These are phyloP conservation scores for Salinomyces thailandicus DNA, from an alignment of 2,329 filamentous ascomycete genomes.

Conservation along the genomic window DNA sequence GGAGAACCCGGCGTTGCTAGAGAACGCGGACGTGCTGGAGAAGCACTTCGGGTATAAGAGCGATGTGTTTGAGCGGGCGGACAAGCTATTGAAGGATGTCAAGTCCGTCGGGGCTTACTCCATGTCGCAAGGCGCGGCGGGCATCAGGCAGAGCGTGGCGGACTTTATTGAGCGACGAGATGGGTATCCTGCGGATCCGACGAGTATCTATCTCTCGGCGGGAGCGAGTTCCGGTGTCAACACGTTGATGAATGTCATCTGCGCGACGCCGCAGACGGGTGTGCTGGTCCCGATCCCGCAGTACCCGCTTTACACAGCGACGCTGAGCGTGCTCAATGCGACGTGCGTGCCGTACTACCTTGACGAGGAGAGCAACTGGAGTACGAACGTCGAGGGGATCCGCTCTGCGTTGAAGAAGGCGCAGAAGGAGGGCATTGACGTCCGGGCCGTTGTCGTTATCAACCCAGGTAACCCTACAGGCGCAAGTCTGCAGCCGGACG, in stretches of 20 bases:
- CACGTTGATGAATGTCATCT: slow-evolving; percentile 84
- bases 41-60: slow-evolving; percentile 72
- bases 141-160: slow-evolving; percentile 80
- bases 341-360: slow-evolving; percentile 87
- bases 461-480: slow-evolving; percentile 98
- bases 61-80: slow-evolving; percentile 78
- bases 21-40: slow-evolving; percentile 70
- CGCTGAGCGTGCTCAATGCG: slow-evolving; percentile 74
- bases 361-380: slow-evolving; percentile 77
- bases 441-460: slow-evolving; percentile 90
- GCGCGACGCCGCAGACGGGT: slow-evolving; percentile 63
- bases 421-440: slow-evolving; percentile 65
- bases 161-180: slow-evolving; percentile 84
- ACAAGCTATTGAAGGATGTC: slow-evolving; percentile 67
- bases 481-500: slow-evolving; percentile 65
- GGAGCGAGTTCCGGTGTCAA: slow-evolving; percentile 93
- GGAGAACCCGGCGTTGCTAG: slow-evolving; percentile 77
- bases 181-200: slow-evolving; percentile 70
- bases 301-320: slow-evolving; percentile 95
- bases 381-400: slow-evolving; percentile 74
- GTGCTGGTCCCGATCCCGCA: slow-evolving; percentile 93
- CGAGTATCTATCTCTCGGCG: slow-evolving; percentile 79
- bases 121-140: slow-evolving; percentile 78
- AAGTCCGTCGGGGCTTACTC: slow-evolving; percentile 95
- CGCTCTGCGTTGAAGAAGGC: slow-evolving; percentile 63